Percentiles rank a stretch among this genome's conserved stretches.
phyloP scores from a whole-genome alignment of 257 asterid genomes.

The Salvia splendens region DNA sequence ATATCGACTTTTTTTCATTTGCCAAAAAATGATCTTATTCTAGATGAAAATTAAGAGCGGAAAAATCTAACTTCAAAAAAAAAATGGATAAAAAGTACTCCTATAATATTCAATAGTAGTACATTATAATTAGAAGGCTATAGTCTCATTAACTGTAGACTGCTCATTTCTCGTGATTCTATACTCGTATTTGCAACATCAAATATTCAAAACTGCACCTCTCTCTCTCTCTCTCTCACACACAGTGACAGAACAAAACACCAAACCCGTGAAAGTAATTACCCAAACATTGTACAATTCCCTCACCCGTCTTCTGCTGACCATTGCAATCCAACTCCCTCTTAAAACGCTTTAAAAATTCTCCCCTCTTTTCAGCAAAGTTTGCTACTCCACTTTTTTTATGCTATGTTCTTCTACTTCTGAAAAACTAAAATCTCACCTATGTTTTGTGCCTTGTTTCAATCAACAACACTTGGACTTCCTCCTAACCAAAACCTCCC shows the following conservation, averaged over 20 bases:
- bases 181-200: conserved; percentile 28
- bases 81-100: too few relatives aligned
- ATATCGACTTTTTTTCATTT: too few relatives aligned
- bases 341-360: neutral
- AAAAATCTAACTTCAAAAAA: too few relatives aligned
- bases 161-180: conserved; percentile 71
- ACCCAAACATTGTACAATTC: conserved; percentile 49
- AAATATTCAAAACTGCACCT: neutral
- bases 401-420: neutral
- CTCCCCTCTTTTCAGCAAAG: conserved; percentile 30
- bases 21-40: too few relatives aligned
- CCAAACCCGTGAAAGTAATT: conserved; percentile 64
- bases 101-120: too few relatives aligned
- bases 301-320: conserved; percentile 23
- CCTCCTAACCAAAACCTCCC: neutral
- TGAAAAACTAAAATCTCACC: neutral
- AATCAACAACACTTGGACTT: conserved; percentile 7
- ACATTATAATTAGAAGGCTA: too few relatives aligned
- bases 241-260: conserved; percentile 48
- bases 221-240: conserved; percentile 21
- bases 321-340: conserved; percentile 6
- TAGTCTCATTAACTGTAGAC: conserved; percentile 29
- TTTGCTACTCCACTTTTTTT: conserved; percentile 12
- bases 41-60: too few relatives aligned
- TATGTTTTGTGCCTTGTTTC: conserved; percentile 21